Base-by-base conservation (phyloP, 805 yeast genomes). In the Kodamaea nitidulidarum region DNA sequence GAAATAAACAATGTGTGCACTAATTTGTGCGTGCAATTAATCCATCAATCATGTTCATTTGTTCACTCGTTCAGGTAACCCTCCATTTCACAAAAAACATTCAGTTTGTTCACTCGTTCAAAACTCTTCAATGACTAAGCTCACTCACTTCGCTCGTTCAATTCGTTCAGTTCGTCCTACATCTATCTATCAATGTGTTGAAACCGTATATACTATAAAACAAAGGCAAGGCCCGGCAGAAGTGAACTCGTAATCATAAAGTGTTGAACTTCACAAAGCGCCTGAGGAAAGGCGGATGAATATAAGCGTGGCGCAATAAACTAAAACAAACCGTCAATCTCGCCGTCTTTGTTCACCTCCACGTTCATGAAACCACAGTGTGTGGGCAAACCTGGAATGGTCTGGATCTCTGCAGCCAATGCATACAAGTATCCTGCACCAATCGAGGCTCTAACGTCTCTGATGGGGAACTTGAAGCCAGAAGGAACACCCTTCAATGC, bases 361-460 rank as follows among this genome's bases (percentile, higher is more conserved):
- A 84, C 88, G 51, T 84, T 83, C 91, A 84, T 84, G 65, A 80
- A 84, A 29, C 95, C 93, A 59, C 86, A 80, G 56, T 83, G 85
- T 3, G 95, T 84, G 42, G 93, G 86, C 58, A 84, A 72, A 44
- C 95, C 93, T 20, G 95, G 95, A 53, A 84, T 84, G 32, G 95
- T 84, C 70, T 81, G 86, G 54, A 84, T 84, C 61, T 84, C 90
- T 39, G 88, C 93, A 4, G 95, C 93, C 52, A 84, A 70, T 4
- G 91, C 93, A 55, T 84, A 84, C 61, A 84, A 71, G 63, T 84
- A 84, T 4, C 93, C 93, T 27, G 93, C 93, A 63, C 95, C 95
- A 49, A 81, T 74, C 15, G 84, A 78, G 12, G 82, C 81, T 58
- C 86, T 75, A 42, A 84, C 80, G 50, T 84, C 95, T 67, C 91